Evolutionary conservation across 257 asterid species (phyloP).

Genomic region (Lavandula angustifolia): DNA sequence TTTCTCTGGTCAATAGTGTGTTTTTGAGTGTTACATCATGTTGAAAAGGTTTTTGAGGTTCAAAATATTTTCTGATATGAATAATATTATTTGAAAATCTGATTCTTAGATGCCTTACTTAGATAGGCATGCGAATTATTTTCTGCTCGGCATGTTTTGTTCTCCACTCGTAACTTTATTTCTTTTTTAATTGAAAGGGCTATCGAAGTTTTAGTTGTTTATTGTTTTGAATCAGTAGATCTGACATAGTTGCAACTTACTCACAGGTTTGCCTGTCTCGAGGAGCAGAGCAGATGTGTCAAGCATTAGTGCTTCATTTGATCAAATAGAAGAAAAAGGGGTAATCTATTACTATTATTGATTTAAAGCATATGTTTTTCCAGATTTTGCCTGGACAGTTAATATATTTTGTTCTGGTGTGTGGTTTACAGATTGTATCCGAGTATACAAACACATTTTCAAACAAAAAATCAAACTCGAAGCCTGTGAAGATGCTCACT

Average conservation of each 20-base stretch:
- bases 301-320: conserved; percentile 50
- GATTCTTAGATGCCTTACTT: conserved; percentile 21
- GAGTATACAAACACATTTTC: conserved; percentile 51
- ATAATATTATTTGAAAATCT: neutral
- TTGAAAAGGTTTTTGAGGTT: conserved; percentile 3
- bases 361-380: conserved; percentile 24
- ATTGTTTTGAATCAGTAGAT: too few species aligned
- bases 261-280: conserved; percentile 65
- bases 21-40: neutral
- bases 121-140: neutral
- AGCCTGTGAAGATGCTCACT: conserved; percentile 89
- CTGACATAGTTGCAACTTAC: conserved; percentile 31
- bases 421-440: conserved; percentile 57
- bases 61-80: conserved; percentile 20
- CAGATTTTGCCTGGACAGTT: conserved; percentile 23
- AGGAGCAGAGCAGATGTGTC: conserved; percentile 77
- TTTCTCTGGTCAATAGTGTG: conserved; percentile 1
- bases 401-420: conserved; percentile 28
- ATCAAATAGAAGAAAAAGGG: conserved; percentile 65
- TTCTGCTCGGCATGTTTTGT: neutral
- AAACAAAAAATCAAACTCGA: conserved; percentile 55
- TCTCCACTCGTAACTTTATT: neutral
- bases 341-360: conserved; percentile 41
- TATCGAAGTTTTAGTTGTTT: too few species aligned
- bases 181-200: conserved; percentile 11